Evolutionary conservation across 1,284 basidiomycete species (phyloP), one percentile per base, ranked within the genome.

Genomic region (Rhodotorula sp.): DNA sequence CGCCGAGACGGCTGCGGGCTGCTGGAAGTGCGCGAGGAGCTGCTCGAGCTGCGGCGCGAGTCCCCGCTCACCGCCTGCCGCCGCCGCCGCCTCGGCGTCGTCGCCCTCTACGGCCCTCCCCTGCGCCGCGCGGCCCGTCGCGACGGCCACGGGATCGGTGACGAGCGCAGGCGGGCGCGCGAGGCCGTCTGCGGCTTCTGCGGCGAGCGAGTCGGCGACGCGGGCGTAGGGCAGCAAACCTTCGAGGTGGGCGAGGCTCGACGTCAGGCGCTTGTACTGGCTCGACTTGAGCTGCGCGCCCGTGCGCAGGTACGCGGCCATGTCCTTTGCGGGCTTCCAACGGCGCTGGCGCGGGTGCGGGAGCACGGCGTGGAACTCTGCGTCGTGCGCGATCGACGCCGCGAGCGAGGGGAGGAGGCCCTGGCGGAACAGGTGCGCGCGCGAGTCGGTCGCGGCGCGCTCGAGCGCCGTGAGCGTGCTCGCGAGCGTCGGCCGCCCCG

Each of bases 191-290:
- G 57, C 45, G 27, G 48, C 45, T 3, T 42, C 34, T 21, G 44
- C 61, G 44, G 52, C 17, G 48, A 74, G 67, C 10, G 44, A 13
- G 64, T 76, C 75, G 44, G 71, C 75, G 48, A 76, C 59, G 25
- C 67, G 54, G n/a, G 75, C 75, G 66, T 76, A 74, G 3, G 75
- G 75, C 7, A 77, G 66, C 5, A 77, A 48, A 4, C 72, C 73
- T 41, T 75, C 74, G 45, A 77, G 55, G 44, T 65, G 23, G 17
- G 68, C 63, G 42, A 77, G 65, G 45, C 67, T 14, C 19, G 65
- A 48, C 23, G 73, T 73, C 42, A 77, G 67, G 17, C 66, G 64
- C 63, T 72, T 71, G 74, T 77, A 77, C 65, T 77, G 69, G 44
- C 60, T 59, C 50, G 63, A 70, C 44, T 66, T 57, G 45, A 77